phyloP scores from a whole-genome alignment of 129 eudicot species.

The Saussurea involucrata region DNA sequence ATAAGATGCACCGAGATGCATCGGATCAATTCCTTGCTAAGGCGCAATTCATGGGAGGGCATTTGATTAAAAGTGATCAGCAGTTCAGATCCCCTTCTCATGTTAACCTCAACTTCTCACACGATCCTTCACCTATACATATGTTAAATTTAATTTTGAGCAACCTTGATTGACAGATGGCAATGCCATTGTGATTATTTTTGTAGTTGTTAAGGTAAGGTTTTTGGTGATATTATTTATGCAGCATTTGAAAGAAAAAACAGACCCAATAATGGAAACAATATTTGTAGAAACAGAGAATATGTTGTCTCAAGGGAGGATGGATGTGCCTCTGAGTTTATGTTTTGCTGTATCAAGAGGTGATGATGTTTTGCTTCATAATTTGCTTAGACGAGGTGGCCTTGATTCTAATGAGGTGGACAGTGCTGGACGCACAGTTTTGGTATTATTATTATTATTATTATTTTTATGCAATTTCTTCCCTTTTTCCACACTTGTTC shows the following conservation, averaged over 20 bases:
- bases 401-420: conserved; percentile 67
- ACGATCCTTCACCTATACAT: no score
- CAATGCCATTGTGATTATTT: background rate
- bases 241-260: conserved; percentile 65
- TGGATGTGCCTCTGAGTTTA: conserved; percentile 81
- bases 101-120: no score
- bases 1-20: no score
- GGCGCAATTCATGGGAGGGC: no score
- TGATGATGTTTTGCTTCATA: conserved; percentile 58
- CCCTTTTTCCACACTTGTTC: background rate
- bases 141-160: background rate
- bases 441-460: no score
- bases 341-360: conserved; percentile 75
- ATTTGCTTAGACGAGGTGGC: conserved; percentile 70
- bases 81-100: no score
- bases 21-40: no score
- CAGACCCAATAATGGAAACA: conserved; percentile 54
- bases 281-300: conserved; percentile 54
- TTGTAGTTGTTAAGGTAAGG: background rate
- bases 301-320: conserved; percentile 68
- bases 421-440: conserved; percentile 51
- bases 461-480: conserved; percentile 29
- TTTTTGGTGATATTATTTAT: conserved; percentile 23
- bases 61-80: no score
- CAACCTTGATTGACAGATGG: background rate